Evolutionary conservation across 345 rosid genomes (phyloP), one percentile per base, ranked within the genome.

Genomic region (Boechera divaricarpa): DNA sequence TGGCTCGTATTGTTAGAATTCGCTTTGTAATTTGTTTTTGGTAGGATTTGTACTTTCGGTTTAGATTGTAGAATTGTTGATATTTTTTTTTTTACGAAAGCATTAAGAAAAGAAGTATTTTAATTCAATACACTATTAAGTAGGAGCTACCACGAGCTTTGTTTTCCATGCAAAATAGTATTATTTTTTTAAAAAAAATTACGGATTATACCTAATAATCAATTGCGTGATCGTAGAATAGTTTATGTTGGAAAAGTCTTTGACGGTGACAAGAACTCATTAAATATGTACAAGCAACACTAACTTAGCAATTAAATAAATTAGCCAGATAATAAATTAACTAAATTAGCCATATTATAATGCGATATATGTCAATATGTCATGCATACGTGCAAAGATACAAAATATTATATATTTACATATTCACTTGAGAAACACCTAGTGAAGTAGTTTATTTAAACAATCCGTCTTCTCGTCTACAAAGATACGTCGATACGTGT

Each of bases 241-340:
- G 73, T 67, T 75, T 48, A 18, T 59, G 58, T 47, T 56, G 59
- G 32, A 47, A 66, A 66, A 66, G 72, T 74, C 54, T 67, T 58
- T 39, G 79, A 54, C 62, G 35, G 39, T 39, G 68, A 75, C 67
- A 67, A 58, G 16, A 21, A 24, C 8, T 29, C 15, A 26, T 56
- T 45, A 56, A 63, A 24, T 29, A 3, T n/a, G 13, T 13, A 38
- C 10, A 47, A 62, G 42, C 53, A 49, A 38, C 3, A 28, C 29
- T 11, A 59, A 60, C 10, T 26, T 16, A 31, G 24, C 35, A 21
- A 8, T 64, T 73, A 73, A 42, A 18, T 64, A 63, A 41, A 21
- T 5, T 24, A 72, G 59, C 32, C 48, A 13, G 21, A 7, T 11
- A 45, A 45, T 15, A 53, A 39, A 39, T 33, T 10, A 39, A 39